phyloP scores from a whole-genome alignment of 345 rosid genomes.

The Aethionema arabicum region DNA sequence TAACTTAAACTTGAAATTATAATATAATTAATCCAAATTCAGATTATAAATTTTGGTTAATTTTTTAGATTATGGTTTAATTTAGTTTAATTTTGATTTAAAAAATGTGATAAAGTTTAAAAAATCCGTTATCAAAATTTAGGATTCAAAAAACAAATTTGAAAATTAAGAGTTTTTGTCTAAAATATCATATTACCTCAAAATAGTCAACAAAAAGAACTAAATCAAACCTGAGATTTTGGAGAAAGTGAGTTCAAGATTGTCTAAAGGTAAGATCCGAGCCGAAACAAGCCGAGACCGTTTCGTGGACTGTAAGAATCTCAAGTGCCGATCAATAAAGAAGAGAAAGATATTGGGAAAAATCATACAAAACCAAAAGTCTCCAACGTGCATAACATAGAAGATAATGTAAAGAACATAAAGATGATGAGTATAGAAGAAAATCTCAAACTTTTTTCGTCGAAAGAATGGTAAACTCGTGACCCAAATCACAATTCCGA shows the following conservation, averaged over 20 bases:
- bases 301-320: conserved; percentile 59
- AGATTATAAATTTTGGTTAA: too few species aligned
- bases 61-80: too few species aligned
- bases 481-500: conserved; percentile 60
- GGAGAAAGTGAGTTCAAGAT: conserved; percentile 56
- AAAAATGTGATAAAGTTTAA: too few species aligned
- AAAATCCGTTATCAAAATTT: too few species aligned
- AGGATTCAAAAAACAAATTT: too few species aligned
- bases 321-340: conserved; percentile 55
- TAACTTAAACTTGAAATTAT: too few species aligned
- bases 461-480: conserved; percentile 47
- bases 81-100: too few species aligned
- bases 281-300: conserved; percentile 47
- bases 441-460: conserved; percentile 56
- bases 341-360: conserved; percentile 70
- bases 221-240: conserved; percentile 43
- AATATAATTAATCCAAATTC: too few species aligned
- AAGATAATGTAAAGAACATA: conserved; percentile 52
- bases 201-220: too few species aligned
- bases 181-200: too few species aligned
- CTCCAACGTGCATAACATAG: conserved; percentile 64
- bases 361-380: conserved; percentile 46
- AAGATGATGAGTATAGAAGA: conserved; percentile 55
- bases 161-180: too few species aligned
- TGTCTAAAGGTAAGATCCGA: conserved; percentile 48